A percentile compares a stretch with the other conserved stretches of the same genome.
Conservation (phyloP, 1,284 basidiomycete species). For the Ganoderma leucocontextum region DNA sequence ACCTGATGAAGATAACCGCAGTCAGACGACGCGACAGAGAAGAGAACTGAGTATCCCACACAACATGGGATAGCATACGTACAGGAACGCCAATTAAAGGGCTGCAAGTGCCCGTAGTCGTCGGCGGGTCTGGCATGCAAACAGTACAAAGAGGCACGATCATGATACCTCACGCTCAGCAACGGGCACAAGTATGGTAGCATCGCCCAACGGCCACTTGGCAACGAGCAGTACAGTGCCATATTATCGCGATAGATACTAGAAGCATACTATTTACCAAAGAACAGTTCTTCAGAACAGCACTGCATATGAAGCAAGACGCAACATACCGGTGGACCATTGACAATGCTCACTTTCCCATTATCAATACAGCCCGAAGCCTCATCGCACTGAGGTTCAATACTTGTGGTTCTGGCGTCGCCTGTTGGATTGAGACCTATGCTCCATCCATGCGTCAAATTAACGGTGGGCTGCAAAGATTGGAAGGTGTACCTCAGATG, state of each 20-base stretch:
- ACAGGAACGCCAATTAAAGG: neutral
- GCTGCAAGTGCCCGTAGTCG: too few species aligned
- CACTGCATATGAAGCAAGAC: neutral
- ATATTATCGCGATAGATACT: neutral
- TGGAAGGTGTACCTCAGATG: too few species aligned
- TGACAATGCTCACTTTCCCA: too few species aligned
- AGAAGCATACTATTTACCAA: neutral
- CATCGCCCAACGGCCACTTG: neutral
- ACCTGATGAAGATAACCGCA: neutral
- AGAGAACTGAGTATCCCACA: neutral
- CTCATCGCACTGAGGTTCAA: too few species aligned
- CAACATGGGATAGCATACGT: neutral
- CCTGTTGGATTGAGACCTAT: too few species aligned
- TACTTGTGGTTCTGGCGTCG: neutral
- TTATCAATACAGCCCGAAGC: too few species aligned
- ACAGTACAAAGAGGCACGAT: too few species aligned
- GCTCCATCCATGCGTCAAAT: too few species aligned
- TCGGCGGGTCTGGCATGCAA: too few species aligned
- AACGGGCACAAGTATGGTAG: too few species aligned
- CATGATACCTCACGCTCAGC: too few species aligned
- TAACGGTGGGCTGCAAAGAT: neutral
- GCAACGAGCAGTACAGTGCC: neutral
- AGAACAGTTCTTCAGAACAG: neutral
- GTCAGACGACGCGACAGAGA: neutral
- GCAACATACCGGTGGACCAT: neutral